Base-by-base conservation (phyloP, 441 rosid genomes). In the Corymbia calophylla region DNA sequence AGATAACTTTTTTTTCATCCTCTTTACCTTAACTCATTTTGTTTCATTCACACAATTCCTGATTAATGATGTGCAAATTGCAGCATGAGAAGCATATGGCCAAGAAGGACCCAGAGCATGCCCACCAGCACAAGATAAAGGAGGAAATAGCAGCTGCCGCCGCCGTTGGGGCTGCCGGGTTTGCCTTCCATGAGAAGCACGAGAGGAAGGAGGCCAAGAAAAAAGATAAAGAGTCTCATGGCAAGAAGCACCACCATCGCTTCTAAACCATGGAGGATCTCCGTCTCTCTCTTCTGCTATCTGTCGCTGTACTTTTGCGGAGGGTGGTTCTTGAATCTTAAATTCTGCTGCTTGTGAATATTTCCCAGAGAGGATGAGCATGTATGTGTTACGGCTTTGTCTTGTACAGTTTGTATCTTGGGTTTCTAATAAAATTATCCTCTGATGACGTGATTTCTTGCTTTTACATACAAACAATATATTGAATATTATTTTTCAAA, bases 61-160 rank as follows among this genome's bases (percentile, higher is more conserved):
- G 27, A 62, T 13, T 48, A 31, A 11, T 62, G 44, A 31, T 49
- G 27, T 23, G 8, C 21, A 87, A 21, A 16, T 54, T 87, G 23
- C 91, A 93, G 96, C 89, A 94, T 87, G 95, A 95, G 92, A 94
- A 93, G 94, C 95, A 94, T 86, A 51, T 91, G 92, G 90, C 92
- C 29, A 32, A 90, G 88, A 94, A 95, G 56, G 95, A 95, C 89
- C 95, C 96, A 10, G 96, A 95, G 90, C 94, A 94, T 62, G 96
- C 92, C 3, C 95, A 92, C 88, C 91, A 17, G 92, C 97, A 95
- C 93, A 95, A 93, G 91, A 47, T 94, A 82, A 89, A 93, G 87
- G 97, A 94, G 91, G 96, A 94, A 93, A 56, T 94, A 14, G 95
- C 93, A 0, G 93, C 94, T 10, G 93, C 94, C 0, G 91, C 89